Base-by-base conservation (phyloP, 306 rosid genomes). In the Quercus rubra region DNA sequence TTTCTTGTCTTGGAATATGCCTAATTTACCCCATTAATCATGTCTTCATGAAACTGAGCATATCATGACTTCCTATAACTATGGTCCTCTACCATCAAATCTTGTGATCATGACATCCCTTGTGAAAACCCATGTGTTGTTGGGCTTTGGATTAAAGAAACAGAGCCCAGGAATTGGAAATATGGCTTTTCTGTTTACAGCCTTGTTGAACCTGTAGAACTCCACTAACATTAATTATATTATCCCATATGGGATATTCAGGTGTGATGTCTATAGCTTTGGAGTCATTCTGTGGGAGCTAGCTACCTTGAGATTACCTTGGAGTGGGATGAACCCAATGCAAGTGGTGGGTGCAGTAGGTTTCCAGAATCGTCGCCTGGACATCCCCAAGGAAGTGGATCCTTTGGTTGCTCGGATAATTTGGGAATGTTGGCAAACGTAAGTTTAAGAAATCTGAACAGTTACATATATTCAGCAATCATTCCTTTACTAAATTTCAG, bases 281-380 rank as follows among this genome's bases (percentile, higher is more conserved):
- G 99, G 99, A 79, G 91, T 96, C 82, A 96, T 96, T 78, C 88
- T 96, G 72, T 96, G 98, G 98, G 99, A 96, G 91, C 96, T 96
- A 83, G 98, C 99, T 76, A 96, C 99, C 38, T 78, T 90, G 49
- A 91, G 88, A 81, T 81, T 89, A 90, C 99, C 99, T 14, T 96
- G 99, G 99, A 90, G 78, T 71, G 99, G 98, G 80, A 96, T 96
- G 99, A 93, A 96, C 84, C 99, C 99, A 10, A 96, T 96, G 99
- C 99, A 96, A 87, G 99, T 96, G 72, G 99, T 96, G 55, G 99
- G 99, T 35, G 99, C 98, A 6, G 99, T 96, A 33, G 99, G 99
- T 75, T 96, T 96, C 86, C 99, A 93, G 89, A 89, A 90, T 79
- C 99, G 96, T 51, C 90, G 97, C 64, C 98, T 96, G 21, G 99